A percentile compares a stretch with the other conserved stretches of the same genome.
These are phyloP conservation scores for Cutaneotrichosporon spelunceum DNA, from an alignment of 1,284 basidiomycete species.

Conservation along the genomic window DNA sequence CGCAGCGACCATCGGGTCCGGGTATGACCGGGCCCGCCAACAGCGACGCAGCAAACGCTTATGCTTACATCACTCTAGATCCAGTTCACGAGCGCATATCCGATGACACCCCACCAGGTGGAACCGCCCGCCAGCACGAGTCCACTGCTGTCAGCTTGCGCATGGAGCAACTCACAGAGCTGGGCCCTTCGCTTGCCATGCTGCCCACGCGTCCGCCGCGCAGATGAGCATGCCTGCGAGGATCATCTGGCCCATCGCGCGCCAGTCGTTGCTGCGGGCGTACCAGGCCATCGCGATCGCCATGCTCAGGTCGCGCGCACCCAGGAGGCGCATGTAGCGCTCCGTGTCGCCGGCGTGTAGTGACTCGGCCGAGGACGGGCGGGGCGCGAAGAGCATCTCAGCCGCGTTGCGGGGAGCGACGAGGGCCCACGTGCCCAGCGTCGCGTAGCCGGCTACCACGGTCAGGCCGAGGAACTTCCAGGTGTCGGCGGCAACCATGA, in stretches of 20 bases:
- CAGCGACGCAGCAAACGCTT: too few relatives aligned
- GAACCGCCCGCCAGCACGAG: conserved; percentile 44
- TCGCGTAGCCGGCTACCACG: background rate
- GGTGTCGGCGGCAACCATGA: background rate
- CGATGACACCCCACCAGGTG: conserved; percentile 36
- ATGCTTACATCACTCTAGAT: background rate
- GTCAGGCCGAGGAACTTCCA: conserved; percentile 6
- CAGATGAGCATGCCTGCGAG: conserved; percentile 1
- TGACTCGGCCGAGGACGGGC: conserved; percentile 1
- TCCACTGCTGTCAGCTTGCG: conserved; percentile 9
- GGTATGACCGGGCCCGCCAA: background rate
- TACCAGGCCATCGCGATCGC: background rate
- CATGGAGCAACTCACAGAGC: background rate
- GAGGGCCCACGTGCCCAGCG: background rate
- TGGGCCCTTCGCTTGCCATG: background rate
- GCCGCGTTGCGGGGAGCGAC: background rate
- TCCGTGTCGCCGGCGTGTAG: background rate
- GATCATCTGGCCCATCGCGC: background rate
- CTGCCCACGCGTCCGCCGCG: background rate
- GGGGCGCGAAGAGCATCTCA: conserved; percentile 1
- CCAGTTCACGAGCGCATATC: conserved; percentile 14
- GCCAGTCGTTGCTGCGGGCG: background rate
- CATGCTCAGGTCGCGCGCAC: conserved; percentile 2
- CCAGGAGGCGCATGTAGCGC: background rate
- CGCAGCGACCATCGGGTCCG: background rate